Percentiles rank a stretch among this genome's conserved stretches.
Evolutionary conservation across 345 rosid genomes (phyloP).

Genomic region (Draba incana): DNA sequence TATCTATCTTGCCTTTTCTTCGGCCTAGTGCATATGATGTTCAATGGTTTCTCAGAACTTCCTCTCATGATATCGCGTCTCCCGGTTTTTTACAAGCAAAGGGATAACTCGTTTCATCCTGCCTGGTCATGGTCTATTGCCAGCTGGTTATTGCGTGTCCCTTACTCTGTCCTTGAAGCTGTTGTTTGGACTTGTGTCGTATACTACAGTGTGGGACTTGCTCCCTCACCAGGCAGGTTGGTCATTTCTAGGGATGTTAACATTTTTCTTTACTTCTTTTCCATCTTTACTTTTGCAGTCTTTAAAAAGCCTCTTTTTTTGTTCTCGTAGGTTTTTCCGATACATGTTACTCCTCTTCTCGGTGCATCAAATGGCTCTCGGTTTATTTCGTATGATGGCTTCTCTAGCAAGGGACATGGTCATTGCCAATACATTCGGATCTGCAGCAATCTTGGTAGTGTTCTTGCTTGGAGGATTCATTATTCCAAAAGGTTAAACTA

Average conservation of each 20-base stretch:
- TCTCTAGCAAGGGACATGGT: slow-evolving; percentile 82
- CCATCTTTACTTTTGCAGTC: neutral
- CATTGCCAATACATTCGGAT: slow-evolving; percentile 84
- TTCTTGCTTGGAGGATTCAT: slow-evolving; percentile 90
- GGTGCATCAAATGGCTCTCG: slow-evolving; percentile 92
- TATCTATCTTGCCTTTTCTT: slow-evolving; percentile 84
- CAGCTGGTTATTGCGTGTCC: slow-evolving; percentile 82
- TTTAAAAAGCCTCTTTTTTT: neutral
- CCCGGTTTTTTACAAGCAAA: slow-evolving; percentile 89
- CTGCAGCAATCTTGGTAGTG: slow-evolving; percentile 61
- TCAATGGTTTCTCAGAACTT: slow-evolving; percentile 86
- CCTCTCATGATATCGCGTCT: slow-evolving; percentile 81
- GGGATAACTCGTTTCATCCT: slow-evolving; percentile 89
- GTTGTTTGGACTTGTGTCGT: slow-evolving; percentile 84
- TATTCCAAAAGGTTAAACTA: slow-evolving; percentile 67
- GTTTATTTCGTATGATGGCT: slow-evolving; percentile 82
- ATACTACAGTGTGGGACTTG: slow-evolving; percentile 82
- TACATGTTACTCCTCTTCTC: slow-evolving; percentile 71
- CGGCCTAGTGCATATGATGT: slow-evolving; percentile 88
- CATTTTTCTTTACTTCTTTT: neutral
- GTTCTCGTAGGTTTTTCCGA: slow-evolving; percentile 70
- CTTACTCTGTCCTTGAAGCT: slow-evolving; percentile 84
- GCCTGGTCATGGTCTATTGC: slow-evolving; percentile 88
- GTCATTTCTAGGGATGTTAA: slow-evolving; percentile 35
- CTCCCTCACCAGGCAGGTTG: slow-evolving; percentile 78